Evolutionary conservation across 2,329 filamentous ascomycete species (phyloP).

Genomic region (Colletotrichum eleusines): DNA sequence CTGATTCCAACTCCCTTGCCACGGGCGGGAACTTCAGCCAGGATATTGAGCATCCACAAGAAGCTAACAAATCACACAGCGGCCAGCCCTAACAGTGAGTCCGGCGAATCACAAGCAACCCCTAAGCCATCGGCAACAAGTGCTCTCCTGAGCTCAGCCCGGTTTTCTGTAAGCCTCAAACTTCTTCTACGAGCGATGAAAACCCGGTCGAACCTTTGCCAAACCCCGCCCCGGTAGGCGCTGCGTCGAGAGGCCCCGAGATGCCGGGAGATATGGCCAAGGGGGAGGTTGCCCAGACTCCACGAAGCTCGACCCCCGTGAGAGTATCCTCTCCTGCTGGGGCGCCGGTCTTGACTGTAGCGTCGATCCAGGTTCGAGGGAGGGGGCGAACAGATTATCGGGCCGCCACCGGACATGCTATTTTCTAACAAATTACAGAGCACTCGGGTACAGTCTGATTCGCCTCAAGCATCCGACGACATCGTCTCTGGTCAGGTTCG

Average conservation of each 20-base stretch:
- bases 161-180: neutral
- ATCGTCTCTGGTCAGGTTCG: neutral
- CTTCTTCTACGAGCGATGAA: neutral
- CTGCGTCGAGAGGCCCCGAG: neutral
- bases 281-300: neutral
- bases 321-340: neutral
- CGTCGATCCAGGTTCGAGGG: neutral
- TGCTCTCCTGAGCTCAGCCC: slow-evolving; percentile 1
- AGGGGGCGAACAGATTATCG: neutral
- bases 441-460: slow-evolving; percentile 11
- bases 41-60: too few relatives aligned
- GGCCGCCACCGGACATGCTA: too few relatives aligned
- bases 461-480: neutral
- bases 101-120: neutral
- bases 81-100: neutral
- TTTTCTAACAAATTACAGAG: neutral
- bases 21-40: too few relatives aligned
- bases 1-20: neutral
- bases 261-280: neutral
- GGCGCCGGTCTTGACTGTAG: neutral
- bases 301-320: neutral
- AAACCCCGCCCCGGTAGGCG: neutral
- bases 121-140: neutral
- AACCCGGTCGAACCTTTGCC: neutral
- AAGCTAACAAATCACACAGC: neutral